A percentile compares a stretch with the other conserved stretches of the same genome.
Conservation (phyloP, 2,329 filamentous ascomycete species). For the Alternaria rosae region DNA sequence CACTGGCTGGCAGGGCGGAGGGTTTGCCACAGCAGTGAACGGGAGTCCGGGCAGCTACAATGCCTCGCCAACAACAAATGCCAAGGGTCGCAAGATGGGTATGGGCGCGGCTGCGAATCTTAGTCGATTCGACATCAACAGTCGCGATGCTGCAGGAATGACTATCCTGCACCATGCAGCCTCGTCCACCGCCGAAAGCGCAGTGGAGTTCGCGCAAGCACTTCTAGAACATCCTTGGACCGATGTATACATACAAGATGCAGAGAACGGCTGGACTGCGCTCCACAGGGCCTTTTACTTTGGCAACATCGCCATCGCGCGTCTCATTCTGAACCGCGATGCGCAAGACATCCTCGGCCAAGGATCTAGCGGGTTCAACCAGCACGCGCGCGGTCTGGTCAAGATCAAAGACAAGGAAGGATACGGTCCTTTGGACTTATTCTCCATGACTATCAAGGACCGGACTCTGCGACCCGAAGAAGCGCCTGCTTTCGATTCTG, state of each 20-base stretch:
- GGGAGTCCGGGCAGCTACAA: slow-evolving; percentile 58
- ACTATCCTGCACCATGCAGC: slow-evolving; percentile 86
- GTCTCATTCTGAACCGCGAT: slow-evolving; percentile 81
- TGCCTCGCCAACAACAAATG: slow-evolving; percentile 54
- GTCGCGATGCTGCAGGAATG: slow-evolving; percentile 79
- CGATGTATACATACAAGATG: slow-evolving; percentile 86
- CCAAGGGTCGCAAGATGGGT: slow-evolving; percentile 44
- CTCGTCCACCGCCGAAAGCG: slow-evolving; percentile 74
- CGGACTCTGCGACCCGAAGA: slow-evolving; percentile 64
- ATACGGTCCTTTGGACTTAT: slow-evolving; percentile 92
- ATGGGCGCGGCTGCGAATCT: slow-evolving; percentile 49
- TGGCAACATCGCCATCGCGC: slow-evolving; percentile 86
- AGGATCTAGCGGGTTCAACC: slow-evolving; percentile 63
- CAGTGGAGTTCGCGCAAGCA: slow-evolving; percentile 76
- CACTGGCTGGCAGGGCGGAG: slow-evolving; percentile 43
- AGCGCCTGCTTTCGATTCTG: slow-evolving; percentile 54
- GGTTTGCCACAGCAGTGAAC: slow-evolving; percentile 43
- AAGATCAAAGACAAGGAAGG: slow-evolving; percentile 97
- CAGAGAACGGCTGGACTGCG: slow-evolving; percentile 94
- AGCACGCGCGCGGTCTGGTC: slow-evolving; percentile 76
- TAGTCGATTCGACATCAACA: slow-evolving; percentile 77
- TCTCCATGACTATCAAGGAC: slow-evolving; percentile 83
- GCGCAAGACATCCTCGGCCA: slow-evolving; percentile 70
- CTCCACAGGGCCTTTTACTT: slow-evolving; percentile 89
- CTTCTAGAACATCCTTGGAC: slow-evolving; percentile 82